Base-by-base conservation (phyloP, 2,329 filamentous ascomycete genomes). In the Alternaria tenuissima region DNA sequence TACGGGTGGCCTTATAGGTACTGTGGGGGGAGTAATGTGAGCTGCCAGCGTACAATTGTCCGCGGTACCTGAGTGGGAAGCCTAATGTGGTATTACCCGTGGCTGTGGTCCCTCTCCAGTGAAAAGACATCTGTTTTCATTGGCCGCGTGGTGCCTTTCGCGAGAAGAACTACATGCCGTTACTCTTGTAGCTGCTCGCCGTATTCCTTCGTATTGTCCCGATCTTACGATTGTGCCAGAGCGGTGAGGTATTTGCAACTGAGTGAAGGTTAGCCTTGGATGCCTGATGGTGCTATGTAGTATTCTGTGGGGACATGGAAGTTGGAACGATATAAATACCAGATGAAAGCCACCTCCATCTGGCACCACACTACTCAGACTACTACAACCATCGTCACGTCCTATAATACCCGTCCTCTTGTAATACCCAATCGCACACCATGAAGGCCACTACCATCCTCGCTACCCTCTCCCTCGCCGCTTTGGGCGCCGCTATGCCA, bases 381-480 rank as follows among this genome's bases (percentile, higher is more conserved):
- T 39, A 18, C n/a, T 18, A 9, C n/a, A 0, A 11, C 8, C 7
- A 9, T 39, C n/a, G 9, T 20, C 7, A 39, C 6, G 12, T 32
- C 6, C n/a, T 14, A 8, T 16, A 18, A 22, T 14, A 7, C 8
- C 41, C 41, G 26, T 43, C 41, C 22, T 11, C 22, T 3, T 11
- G 3, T 14, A 7, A 24, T 7, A 3, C 18, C 44, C 1, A 47
- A 12, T 28, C 12, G 14, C 5, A 7, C 44, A 34, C 18, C n/a
- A 47, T 48, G 44, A 48, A 22, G 12, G 0, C 7, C 7, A 6
- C 44, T 8, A 11, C 7, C 7, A n/a, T 48, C 53, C 34, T 57
- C 32, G 28, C 57, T 16, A 34, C n/a, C 24, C 38, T 58, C 22
- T 38, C 59, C 22, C 43, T 62, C 12, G 38, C 49, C 12, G 44